Conservation (phyloP, 768 basidiomycete species). For the Suillus variegatus region DNA sequence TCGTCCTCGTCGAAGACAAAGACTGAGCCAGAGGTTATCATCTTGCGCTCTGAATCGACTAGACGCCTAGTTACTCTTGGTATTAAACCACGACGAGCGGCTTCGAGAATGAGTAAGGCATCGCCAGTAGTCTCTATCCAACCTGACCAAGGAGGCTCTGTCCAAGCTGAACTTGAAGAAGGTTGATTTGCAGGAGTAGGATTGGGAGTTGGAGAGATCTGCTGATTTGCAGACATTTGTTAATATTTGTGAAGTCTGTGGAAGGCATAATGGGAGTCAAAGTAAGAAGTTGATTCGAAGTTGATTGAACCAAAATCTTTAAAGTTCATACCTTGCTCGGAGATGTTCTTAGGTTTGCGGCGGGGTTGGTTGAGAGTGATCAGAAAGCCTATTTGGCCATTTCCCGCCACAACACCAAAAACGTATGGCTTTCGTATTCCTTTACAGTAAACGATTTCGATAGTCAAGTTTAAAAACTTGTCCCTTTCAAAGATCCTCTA, state of each 20-base stretch:
- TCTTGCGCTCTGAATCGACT: slow-evolving; percentile 87
- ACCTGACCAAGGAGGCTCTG: slow-evolving; percentile 89
- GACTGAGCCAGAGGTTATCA: slow-evolving; percentile 92
- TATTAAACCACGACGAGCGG: slow-evolving; percentile 85
- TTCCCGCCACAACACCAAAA: slow-evolving; percentile 32
- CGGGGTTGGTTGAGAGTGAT: slow-evolving; percentile 47
- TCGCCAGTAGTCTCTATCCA: slow-evolving; percentile 96
- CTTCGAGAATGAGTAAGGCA: slow-evolving; percentile 95
- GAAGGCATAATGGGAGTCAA: slow-evolving; percentile 16
- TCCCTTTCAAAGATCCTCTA: not conserved
- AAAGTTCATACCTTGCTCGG: slow-evolving; percentile 46
- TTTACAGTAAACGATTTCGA: not conserved
- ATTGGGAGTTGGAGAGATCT: slow-evolving; percentile 25
- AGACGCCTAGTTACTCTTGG: slow-evolving; percentile 91
- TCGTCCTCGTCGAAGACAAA: slow-evolving; percentile 98
- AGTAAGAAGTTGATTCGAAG: slow-evolving; percentile 37
- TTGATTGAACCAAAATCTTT: slow-evolving; percentile 27
- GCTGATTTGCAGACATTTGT: slow-evolving; percentile 33
- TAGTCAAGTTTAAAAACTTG: not conserved
- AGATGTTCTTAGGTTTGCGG: slow-evolving; percentile 63
- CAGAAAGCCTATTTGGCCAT: slow-evolving; percentile 30
- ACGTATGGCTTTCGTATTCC: slow-evolving; percentile 6
- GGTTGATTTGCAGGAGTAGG: slow-evolving; percentile 25
- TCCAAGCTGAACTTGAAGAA: slow-evolving; percentile 55
- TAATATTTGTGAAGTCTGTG: slow-evolving; percentile 21